phyloP scores from a whole-genome alignment of 768 basidiomycete species.

The Suillus spraguei region DNA sequence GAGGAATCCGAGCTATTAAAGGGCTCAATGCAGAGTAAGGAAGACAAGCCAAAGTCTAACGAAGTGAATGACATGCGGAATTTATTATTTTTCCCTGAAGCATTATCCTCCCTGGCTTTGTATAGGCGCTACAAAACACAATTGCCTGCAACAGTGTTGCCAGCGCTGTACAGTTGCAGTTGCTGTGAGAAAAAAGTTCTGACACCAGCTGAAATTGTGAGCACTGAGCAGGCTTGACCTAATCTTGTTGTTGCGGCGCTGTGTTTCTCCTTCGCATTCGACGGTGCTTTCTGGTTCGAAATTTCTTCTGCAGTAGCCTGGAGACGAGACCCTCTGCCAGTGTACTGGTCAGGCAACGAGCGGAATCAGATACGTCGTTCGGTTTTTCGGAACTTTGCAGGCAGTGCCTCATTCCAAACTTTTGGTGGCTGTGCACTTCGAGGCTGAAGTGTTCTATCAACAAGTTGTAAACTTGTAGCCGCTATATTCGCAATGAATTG shows the following conservation, averaged over 20 bases:
- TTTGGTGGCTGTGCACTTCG: too few relatives aligned
- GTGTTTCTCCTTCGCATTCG: constrained; percentile 68
- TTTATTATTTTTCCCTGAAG: too few relatives aligned
- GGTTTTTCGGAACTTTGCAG: too few relatives aligned
- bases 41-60: neutral
- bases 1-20: neutral
- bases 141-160: neutral
- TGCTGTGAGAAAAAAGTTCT: neutral
- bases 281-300: constrained; percentile 54
- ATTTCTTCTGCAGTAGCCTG: constrained; percentile 75
- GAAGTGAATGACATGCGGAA: neutral
- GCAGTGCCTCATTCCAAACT: too few relatives aligned
- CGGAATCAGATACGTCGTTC: too few relatives aligned
- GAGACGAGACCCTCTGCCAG: constrained; percentile 60
- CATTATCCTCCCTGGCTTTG: too few relatives aligned
- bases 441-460: too few relatives aligned
- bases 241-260: constrained; percentile 74
- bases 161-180: neutral
- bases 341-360: neutral
- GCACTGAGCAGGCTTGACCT: too few relatives aligned
- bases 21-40: too few relatives aligned
- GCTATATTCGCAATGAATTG: too few relatives aligned
- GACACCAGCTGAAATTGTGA: neutral
- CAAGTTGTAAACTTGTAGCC: too few relatives aligned
- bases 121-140: neutral